Conservation (phyloP, 441 rosid species). For the Euphorbia celastroides region DNA sequence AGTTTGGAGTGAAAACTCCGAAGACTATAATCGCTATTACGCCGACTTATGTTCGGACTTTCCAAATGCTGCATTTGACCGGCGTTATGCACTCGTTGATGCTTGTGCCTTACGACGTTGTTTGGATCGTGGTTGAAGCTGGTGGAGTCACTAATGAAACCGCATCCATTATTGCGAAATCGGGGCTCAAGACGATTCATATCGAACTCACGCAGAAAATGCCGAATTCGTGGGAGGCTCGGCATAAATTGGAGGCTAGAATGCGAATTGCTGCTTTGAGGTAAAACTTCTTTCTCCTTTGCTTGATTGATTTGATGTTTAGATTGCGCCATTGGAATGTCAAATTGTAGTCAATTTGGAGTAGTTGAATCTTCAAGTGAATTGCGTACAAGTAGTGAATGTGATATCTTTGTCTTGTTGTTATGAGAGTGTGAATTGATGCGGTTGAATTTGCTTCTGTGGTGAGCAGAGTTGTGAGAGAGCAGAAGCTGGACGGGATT, state of each 20-base stretch:
- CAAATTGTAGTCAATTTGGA: not conserved
- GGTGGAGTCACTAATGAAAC: too few species aligned
- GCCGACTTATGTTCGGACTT: slow-evolving; percentile 90
- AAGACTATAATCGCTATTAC: slow-evolving; percentile 72
- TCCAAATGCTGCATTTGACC: too few species aligned
- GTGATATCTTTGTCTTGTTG: not conserved
- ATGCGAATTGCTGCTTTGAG: slow-evolving; percentile 86
- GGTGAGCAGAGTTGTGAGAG: slow-evolving; percentile 59
- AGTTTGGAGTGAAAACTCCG: slow-evolving; percentile 66
- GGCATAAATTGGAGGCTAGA: slow-evolving; percentile 60
- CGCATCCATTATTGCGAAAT: too few species aligned
- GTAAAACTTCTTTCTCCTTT: slow-evolving; percentile 22
- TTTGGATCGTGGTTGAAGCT: too few species aligned
- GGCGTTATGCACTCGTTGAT: too few species aligned
- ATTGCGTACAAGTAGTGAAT: not conserved
- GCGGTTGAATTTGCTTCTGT: slow-evolving; percentile 17
- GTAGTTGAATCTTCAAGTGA: not conserved
- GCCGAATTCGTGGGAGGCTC: slow-evolving; percentile 76
- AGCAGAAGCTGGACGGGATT: slow-evolving; percentile 82
- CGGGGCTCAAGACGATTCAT: slow-evolving; percentile 54
- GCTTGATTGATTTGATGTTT: not conserved
- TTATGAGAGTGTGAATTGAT: slow-evolving; percentile 17
- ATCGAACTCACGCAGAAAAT: slow-evolving; percentile 56
- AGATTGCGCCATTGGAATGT: not conserved
- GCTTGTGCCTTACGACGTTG: too few species aligned